Conservation (phyloP, 208 protist species). For the Phytomonas sp. region DNA sequence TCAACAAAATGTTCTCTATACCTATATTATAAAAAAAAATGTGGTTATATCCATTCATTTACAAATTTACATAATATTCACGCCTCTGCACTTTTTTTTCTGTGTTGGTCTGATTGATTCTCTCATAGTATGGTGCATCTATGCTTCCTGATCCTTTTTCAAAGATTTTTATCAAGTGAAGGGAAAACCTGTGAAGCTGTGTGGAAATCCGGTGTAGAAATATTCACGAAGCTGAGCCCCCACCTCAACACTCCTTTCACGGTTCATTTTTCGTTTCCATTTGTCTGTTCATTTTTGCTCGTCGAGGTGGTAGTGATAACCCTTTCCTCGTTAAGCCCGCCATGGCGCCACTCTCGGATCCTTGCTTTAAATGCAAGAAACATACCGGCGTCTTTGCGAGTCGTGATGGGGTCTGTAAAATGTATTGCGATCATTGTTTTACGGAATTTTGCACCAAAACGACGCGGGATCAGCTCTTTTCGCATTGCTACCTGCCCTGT, state of each 20-base stretch:
- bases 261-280: neutral
- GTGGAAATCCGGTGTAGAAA: neutral
- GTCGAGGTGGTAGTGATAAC: neutral
- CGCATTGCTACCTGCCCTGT: slow-evolving; percentile 43
- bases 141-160: neutral
- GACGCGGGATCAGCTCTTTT: slow-evolving; percentile 46
- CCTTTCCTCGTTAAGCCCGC: neutral
- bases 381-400: slow-evolving; percentile 34
- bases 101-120: neutral
- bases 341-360: neutral
- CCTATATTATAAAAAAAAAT: neutral
- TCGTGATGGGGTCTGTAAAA: slow-evolving; percentile 50
- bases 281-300: slow-evolving; percentile 7
- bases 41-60: neutral
- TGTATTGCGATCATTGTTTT: slow-evolving; percentile 75
- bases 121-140: neutral
- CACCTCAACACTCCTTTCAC: neutral
- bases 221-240: neutral
- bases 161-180: neutral
- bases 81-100: neutral
- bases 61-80: neutral
- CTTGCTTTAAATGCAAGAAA: slow-evolving; percentile 74
- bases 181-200: neutral
- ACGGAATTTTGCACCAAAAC: slow-evolving; percentile 39
- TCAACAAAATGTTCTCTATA: neutral